Base-by-base conservation (phyloP, 805 yeast genomes). In the Komagataella phaffii region DNA sequence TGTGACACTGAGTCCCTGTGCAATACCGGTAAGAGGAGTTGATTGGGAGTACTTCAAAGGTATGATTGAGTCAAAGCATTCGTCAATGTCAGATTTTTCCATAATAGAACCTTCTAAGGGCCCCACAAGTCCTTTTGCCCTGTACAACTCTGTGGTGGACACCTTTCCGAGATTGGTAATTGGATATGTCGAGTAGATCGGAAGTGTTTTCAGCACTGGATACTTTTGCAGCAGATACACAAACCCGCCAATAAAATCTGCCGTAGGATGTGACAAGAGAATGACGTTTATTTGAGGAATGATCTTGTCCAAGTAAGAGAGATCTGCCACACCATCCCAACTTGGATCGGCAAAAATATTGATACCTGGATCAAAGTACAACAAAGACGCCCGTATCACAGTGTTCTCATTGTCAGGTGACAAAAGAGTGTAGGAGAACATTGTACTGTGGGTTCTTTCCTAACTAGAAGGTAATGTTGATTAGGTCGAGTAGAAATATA, bases 181-280 rank as follows among this genome's bases (percentile, higher is more conserved):
- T 0, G 99, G 98, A n/a, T 88, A 66, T 0, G 99, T 91, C 0
- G 97, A 80, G 62, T 85, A 93, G 0, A 85, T 84, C 2, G 89
- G 88, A 21, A 90, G 77, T 43, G 78, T 71, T 2, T 82, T 70
- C 21, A 88, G 66, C 24, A 79, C 74, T 24, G 83, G 79, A 55
- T 78, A 81, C 54, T 74, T 74, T 53, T 73, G 65, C 56, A 87
- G 78, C 23, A 93, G 63, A 45, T 81, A 68, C 0, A 85, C 80
- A 62, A 77, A 88, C 0, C 96, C 95, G 21, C 97, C 93, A 2
- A 88, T 58, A 60, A 81, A 89, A 49, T 83, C 81, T 1, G 82
- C 72, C 0, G 96, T 82, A 1, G 96, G 83, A 57, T 93, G 98
- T 1, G 97, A 88, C n/a, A 93, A 66, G 1, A 93, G 64, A 2